Conservation (phyloP, 805 yeast species). For the Candida sanyiensis region DNA sequence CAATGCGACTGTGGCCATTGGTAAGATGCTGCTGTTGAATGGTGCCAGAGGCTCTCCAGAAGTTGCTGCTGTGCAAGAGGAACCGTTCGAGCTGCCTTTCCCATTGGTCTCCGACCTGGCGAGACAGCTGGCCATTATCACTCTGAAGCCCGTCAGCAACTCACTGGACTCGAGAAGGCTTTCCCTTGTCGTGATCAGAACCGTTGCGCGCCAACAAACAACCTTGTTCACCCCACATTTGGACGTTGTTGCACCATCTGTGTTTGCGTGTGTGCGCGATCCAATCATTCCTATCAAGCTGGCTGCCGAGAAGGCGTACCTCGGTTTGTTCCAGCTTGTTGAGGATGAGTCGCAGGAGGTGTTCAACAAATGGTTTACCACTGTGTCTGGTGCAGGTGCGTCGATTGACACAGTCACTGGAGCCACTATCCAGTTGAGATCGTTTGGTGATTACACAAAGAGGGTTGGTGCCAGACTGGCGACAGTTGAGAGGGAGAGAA, state of each 20-base stretch:
- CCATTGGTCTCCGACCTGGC: conserved; percentile 40
- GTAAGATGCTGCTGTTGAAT: conserved; percentile 62
- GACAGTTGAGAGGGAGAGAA: conserved; percentile 77
- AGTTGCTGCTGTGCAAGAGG: conserved; percentile 23
- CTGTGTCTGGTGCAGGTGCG: conserved; percentile 31
- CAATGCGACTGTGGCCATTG: conserved; percentile 72
- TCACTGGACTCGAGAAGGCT: conserved; percentile 78
- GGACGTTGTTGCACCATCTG: conserved; percentile 58
- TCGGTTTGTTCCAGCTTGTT: conserved; percentile 65
- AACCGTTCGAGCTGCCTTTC: conserved; percentile 36
- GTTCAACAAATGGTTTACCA: conserved; percentile 62
- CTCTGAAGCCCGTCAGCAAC: conserved; percentile 48
- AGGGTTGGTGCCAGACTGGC: conserved; percentile 90
- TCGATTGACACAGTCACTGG: conserved; percentile 36
- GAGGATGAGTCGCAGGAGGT: conserved; percentile 50
- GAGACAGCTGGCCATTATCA: conserved; percentile 43
- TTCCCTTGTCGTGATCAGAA: conserved; percentile 68
- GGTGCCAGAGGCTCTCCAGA: conserved; percentile 36
- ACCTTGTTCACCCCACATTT: conserved; percentile 47
- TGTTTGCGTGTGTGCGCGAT: conserved; percentile 81
- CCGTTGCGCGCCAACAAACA: conserved; percentile 60
- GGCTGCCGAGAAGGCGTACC: conserved; percentile 88
- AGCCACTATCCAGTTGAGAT: conserved; percentile 57
- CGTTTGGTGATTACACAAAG: conserved; percentile 81
- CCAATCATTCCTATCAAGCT: conserved; percentile 85